phyloP scores from a whole-genome alignment of 306 rosid genomes.

The Corylus avellana region DNA sequence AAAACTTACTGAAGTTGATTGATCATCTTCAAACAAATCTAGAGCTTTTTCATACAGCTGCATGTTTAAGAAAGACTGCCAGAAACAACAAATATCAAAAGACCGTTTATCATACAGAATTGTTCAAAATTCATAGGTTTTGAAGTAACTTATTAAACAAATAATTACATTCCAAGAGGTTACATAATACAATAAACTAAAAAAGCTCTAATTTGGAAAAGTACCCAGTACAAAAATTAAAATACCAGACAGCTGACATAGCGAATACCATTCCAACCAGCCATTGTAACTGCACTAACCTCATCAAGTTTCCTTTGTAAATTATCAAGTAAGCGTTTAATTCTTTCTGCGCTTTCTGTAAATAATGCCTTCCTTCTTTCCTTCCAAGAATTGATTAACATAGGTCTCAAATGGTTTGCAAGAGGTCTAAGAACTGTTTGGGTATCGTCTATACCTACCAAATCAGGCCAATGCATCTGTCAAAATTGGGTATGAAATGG shows the following conservation, averaged over 20 bases:
- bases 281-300: slow-evolving; percentile 51
- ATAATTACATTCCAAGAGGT: slow-evolving; percentile 2
- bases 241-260: slow-evolving; percentile 1
- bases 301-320: slow-evolving; percentile 90
- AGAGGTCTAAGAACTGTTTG: slow-evolving; percentile 66
- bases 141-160: neutral
- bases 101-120: slow-evolving; percentile 15
- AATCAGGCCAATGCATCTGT: slow-evolving; percentile 34
- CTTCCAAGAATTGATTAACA: slow-evolving; percentile 70
- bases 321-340: slow-evolving; percentile 74
- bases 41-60: slow-evolving; percentile 94
- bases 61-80: slow-evolving; percentile 92
- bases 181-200: neutral
- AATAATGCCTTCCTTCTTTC: slow-evolving; percentile 84
- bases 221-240: slow-evolving; percentile 7
- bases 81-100: slow-evolving; percentile 30
- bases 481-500: slow-evolving; percentile 29
- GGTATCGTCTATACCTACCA: slow-evolving; percentile 75
- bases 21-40: slow-evolving; percentile 95
- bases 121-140: neutral
- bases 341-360: slow-evolving; percentile 71
- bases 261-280: slow-evolving; percentile 8
- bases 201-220: neutral
- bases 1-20: slow-evolving; percentile 76
- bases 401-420: slow-evolving; percentile 75